Conservation (phyloP, 371 early-diverging fungal genomes). For the Batrachochytrium dendrobatidis region DNA sequence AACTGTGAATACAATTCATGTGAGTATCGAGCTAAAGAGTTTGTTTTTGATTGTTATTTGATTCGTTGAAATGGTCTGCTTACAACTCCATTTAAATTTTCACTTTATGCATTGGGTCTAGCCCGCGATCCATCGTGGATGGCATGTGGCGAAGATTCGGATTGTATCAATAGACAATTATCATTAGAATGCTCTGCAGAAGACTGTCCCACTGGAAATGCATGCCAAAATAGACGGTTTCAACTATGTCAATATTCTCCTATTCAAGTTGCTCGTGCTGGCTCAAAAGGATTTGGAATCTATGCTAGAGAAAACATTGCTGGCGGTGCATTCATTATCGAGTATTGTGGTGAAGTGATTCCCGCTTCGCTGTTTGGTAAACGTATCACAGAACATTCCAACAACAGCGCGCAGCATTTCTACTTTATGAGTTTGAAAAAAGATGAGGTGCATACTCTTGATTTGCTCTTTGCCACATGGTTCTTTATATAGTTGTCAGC, state of each 20-base stretch:
- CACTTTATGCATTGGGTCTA: not conserved
- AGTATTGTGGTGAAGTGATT: constrained; percentile 95
- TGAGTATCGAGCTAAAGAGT: constrained; percentile 22
- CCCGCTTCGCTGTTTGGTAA: constrained; percentile 67
- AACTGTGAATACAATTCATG: constrained; percentile 69
- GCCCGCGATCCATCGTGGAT: not conserved
- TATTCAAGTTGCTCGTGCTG: constrained; percentile 80
- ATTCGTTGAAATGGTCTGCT: not conserved
- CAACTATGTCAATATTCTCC: constrained; percentile 73
- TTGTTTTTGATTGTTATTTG: not conserved
- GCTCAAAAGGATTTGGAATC: constrained; percentile 88
- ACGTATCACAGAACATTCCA: constrained; percentile 70
- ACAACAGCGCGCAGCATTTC: constrained; percentile 80
- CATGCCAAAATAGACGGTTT: constrained; percentile 35
- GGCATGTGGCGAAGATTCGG: constrained; percentile 2
- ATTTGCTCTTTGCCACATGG: not conserved
- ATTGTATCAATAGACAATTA: not conserved
- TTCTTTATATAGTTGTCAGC: not conserved
- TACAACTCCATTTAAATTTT: no score
- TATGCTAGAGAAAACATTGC: constrained; percentile 57
- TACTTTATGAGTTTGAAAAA: constrained; percentile 93
- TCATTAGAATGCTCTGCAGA: not conserved
- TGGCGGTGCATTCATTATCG: constrained; percentile 71
- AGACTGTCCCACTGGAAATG: not conserved
- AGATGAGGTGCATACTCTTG: constrained; percentile 57